Conservation (phyloP, 2,329 filamentous ascomycete genomes). For the Fusarium fracticaudum region DNA sequence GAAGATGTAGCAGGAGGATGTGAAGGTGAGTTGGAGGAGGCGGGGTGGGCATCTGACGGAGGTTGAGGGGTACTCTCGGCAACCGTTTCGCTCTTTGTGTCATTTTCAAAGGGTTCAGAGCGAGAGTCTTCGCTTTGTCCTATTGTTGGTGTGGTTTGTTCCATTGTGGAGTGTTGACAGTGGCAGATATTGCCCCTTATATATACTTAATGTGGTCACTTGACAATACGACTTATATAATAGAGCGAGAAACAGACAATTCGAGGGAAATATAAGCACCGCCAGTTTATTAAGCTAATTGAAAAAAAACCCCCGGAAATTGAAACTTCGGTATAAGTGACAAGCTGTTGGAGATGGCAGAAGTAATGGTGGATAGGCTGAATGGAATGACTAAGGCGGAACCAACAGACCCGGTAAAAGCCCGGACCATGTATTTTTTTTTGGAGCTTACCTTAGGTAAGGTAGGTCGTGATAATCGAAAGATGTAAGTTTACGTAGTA, state of each 20-base stretch:
- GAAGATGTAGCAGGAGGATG: conserved; percentile 46
- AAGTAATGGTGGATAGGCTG: conserved; percentile 3
- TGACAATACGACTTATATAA: conserved; percentile 22
- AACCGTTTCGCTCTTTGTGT: conserved; percentile 41
- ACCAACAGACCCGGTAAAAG: conserved; percentile 36
- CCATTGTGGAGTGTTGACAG: conserved; percentile 39
- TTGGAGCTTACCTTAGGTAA: conserved; percentile 19
- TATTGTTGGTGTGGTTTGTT: conserved; percentile 37
- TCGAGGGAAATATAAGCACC: not conserved
- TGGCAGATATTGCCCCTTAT: not conserved
- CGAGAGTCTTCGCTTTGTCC: conserved; percentile 41
- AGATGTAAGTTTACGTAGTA: conserved; percentile 40
- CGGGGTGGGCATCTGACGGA: conserved; percentile 29
- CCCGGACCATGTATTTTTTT: conserved; percentile 40
- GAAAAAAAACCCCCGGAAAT: not conserved
- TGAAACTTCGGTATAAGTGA: conserved; percentile 20
- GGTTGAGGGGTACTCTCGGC: conserved; percentile 37
- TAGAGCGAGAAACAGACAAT: not conserved
- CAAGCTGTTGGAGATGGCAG: not conserved
- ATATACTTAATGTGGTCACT: conserved; percentile 22
- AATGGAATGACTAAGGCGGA: conserved; percentile 41
- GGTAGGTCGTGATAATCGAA: conserved; percentile 34
- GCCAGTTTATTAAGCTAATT: conserved; percentile 6
- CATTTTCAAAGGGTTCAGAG: conserved; percentile 41
- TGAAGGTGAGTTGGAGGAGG: conserved; percentile 43